A percentile compares a stretch with the other conserved stretches of the same genome.
Evolutionary conservation across 2,329 filamentous ascomycete species (phyloP).

Genomic region (Colletotrichum salicis): DNA sequence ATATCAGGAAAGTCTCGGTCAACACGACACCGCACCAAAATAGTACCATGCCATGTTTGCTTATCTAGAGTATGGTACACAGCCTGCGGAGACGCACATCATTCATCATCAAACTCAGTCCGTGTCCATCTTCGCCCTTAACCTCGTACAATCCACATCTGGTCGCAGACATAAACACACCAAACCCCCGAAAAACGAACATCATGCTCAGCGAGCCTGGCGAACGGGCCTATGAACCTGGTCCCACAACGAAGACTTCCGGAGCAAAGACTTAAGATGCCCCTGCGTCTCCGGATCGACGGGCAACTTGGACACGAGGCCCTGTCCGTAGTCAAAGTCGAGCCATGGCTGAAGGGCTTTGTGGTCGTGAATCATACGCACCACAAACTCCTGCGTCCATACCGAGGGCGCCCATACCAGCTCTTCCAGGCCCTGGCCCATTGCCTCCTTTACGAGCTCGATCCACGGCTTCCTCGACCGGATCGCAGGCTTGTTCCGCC

Average conservation of each 20-base stretch:
- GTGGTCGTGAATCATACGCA: background rate
- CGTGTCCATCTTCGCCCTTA: background rate
- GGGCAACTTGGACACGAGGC: background rate
- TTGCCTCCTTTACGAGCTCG: background rate
- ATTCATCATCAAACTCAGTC: background rate
- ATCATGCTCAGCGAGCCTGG: no score
- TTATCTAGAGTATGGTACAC: background rate
- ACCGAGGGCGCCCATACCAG: background rate
- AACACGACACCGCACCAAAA: background rate
- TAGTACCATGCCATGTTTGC: background rate
- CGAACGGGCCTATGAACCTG: background rate
- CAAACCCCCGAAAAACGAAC: no score
- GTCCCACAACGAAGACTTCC: background rate
- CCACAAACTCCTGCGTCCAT: background rate
- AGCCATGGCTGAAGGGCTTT: background rate
- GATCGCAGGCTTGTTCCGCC: slow-evolving; percentile 4
- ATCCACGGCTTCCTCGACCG: background rate
- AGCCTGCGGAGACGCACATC: background rate
- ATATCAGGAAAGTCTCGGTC: background rate
- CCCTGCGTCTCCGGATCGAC: background rate
- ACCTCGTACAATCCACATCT: background rate
- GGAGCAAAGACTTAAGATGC: background rate
- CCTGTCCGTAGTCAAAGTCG: background rate
- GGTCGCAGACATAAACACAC: background rate
- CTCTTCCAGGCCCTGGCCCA: background rate